Base-by-base conservation (phyloP, 768 basidiomycete genomes). In the Russula sp. region DNA sequence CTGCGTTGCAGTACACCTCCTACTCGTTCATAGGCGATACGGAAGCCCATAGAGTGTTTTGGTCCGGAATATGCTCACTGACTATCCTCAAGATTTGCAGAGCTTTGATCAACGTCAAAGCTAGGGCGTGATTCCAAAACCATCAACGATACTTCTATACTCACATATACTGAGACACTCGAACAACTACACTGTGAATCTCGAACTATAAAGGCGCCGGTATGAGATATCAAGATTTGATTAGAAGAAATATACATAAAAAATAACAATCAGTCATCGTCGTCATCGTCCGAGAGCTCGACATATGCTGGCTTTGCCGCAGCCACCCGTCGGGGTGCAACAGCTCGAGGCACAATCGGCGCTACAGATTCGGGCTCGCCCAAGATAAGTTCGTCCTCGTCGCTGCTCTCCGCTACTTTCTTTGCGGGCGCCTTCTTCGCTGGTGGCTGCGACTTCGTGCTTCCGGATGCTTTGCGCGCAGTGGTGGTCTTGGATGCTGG, bases 391-490 rank as follows among this genome's bases (percentile, higher is more conserved):
- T 80, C 79, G 26, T 83, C 46, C 0, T 20, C 81, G 53, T 80
- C 79, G 28, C 79, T 77, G 52, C 74, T 74, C 42, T 75, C 74
- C 34, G 71, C 70, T 53, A 68, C 72, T 68, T 75, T 75, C 68
- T 75, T 75, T 4, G 32, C 26, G 28, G 57, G n/a, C 10, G 57
- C 63, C 59, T 69, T 46, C 60, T 64, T 64, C 24, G 53, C 22
- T 18, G 53, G 36, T 13, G 65, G 64, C n/a, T 61, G 59, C 7
- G 64, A 55, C 40, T 84, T 84, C 76, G 83, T 85, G 71, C 76
- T 84, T 72, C 81, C 80, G 30, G 85, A 84, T 11, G 86, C 75
- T 70, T 84, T 85, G 62, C 80, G 78, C 32, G 68, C 69, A 5
- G 64, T 42, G 20, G 68, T 48, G 22, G 67, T 18, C 36, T 67